Evolutionary conservation across 139 green algal genomes (phyloP), one percentile per base, ranked within the genome.

Genomic region (Volvox africanus): DNA sequence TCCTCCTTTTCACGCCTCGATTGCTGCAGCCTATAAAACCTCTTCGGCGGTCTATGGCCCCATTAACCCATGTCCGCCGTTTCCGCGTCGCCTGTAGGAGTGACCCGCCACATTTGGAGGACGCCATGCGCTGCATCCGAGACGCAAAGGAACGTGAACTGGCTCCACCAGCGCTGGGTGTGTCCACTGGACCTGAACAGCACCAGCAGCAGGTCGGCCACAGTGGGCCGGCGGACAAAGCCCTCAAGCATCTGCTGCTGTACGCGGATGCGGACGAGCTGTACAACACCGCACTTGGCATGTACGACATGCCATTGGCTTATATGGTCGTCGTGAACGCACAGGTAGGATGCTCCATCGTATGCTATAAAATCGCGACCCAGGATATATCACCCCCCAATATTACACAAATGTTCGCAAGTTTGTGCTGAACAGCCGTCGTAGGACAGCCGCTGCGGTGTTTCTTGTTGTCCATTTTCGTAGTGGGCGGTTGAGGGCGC

Each of bases 261-360:
- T 94, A 97, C 67, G 93, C 95, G 2, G 93, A 97, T 32, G 93
- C 95, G 6, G 96, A 99, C n/a, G 81, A 94, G 67, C 92, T 99
- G 73, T 99, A 99, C 94, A 75, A 92, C n/a, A 92, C 94, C 0
- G 98, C 98, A 0, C 93, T 99, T 50, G 97, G 96, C 13, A 93
- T 97, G 89, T 99, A 99, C 88, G 97, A 99, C 83, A 86, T 99
- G 79, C 92, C 95, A 55, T 88, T 99, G 73, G 98, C 98, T 1
- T 99, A 98, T 93, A 98, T 99, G 96, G 97, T 99, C 65, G 95
- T 98, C 19, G 92, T 94, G 1, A 88, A 97, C 90, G 95, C 92
- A 68, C 95, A 96, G 93, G 92, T 94, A 84, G 28, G 85, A n/a
- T n/a, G n/a, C n/a, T n/a, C n/a, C n/a, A n/a, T n/a, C n/a, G n/a